Conservation (phyloP, 2,329 filamentous ascomycete species). For the Cadophora sp. region DNA sequence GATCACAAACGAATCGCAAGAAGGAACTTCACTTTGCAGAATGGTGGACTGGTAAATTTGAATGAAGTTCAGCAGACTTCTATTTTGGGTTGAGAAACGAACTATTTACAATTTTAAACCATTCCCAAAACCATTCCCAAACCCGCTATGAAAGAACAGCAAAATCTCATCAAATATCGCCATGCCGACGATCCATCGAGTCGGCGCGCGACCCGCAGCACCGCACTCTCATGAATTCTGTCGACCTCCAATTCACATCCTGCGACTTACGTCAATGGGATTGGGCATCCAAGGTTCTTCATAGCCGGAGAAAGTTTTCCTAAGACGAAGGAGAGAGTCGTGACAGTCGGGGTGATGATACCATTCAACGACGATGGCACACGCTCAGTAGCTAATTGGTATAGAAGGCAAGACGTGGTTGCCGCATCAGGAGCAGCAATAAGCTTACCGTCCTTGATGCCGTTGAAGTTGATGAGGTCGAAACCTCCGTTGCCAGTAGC, state of each 20-base stretch:
- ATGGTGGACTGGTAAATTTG: background rate
- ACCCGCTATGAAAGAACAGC: background rate
- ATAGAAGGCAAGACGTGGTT: slow-evolving; percentile 50
- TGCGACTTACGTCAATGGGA: slow-evolving; percentile 26
- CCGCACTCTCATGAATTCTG: background rate
- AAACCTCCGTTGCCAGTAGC: slow-evolving; percentile 49
- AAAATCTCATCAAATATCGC: background rate
- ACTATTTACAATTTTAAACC: slow-evolving; percentile 26
- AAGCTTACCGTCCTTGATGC: slow-evolving; percentile 49
- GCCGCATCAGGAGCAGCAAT: slow-evolving; percentile 33
- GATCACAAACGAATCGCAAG: background rate
- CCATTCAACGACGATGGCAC: slow-evolving; percentile 48
- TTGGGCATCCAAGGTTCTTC: slow-evolving; percentile 47
- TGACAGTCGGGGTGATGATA: slow-evolving; percentile 46
- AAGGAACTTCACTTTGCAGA: background rate
- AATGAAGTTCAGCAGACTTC: slow-evolving; percentile 28
- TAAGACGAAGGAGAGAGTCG: slow-evolving; percentile 38
- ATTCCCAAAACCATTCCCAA: slow-evolving; percentile 8
- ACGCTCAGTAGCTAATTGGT: slow-evolving; percentile 48
- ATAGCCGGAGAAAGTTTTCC: slow-evolving; percentile 43
- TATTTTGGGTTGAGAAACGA: slow-evolving; percentile 17
- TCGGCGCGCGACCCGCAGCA: slow-evolving; percentile 10
- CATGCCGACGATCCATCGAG: background rate
- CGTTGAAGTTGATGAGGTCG: slow-evolving; percentile 46
- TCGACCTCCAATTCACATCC: background rate